phyloP scores from a whole-genome alignment of 2,329 filamentous ascomycete species.

The Aspergillus fumigatiaffinis region DNA sequence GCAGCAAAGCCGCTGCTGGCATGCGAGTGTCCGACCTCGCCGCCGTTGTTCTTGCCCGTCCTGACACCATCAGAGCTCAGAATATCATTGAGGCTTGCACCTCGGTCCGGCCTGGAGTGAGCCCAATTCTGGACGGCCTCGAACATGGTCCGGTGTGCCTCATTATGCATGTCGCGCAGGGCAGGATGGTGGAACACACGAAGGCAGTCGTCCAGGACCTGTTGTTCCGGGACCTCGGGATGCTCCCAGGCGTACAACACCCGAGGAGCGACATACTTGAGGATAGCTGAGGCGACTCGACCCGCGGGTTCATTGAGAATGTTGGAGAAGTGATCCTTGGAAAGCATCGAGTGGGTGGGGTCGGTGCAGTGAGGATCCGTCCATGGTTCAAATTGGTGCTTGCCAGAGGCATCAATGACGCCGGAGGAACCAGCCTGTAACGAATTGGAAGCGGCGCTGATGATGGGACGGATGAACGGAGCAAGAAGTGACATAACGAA shows the following conservation, averaged over 20 bases:
- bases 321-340: constrained; percentile 82
- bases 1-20: constrained; percentile 24
- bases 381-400: constrained; percentile 77
- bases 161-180: constrained; percentile 67
- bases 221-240: constrained; percentile 72
- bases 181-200: constrained; percentile 89
- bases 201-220: constrained; percentile 77
- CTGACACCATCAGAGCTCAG: constrained; percentile 80
- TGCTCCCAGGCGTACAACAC: constrained; percentile 93
- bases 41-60: constrained; percentile 64
- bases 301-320: constrained; percentile 74
- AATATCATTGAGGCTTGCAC: constrained; percentile 65
- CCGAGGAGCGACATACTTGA: constrained; percentile 84
- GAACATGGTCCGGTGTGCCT: constrained; percentile 88
- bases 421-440: constrained; percentile 81
- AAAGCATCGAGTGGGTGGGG: constrained; percentile 77
- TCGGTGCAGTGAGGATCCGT: constrained; percentile 70
- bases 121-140: constrained; percentile 79
- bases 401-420: constrained; percentile 63
- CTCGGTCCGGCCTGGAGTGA: constrained; percentile 62
- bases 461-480: constrained; percentile 88
- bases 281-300: constrained; percentile 66
- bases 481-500: constrained; percentile 89
- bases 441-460: constrained; percentile 76
- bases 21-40: constrained; percentile 30